Conservation (phyloP, 1,284 basidiomycete species). For the Ganoderma resinaceum region DNA sequence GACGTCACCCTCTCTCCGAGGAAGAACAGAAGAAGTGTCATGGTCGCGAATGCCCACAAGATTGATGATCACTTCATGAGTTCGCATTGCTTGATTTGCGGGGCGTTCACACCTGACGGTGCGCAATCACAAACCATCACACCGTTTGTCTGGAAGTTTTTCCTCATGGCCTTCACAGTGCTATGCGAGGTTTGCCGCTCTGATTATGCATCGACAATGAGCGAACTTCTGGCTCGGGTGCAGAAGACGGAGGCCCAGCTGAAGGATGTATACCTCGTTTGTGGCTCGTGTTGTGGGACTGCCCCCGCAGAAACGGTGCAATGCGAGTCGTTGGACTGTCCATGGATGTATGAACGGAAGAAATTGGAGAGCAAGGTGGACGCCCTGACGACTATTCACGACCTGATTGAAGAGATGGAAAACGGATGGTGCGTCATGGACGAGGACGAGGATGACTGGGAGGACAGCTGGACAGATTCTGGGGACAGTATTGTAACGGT, state of each 20-base stretch:
- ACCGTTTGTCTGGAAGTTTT: background rate
- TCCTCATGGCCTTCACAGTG: slow-evolving; percentile 46
- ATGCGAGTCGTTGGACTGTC: slow-evolving; percentile 88
- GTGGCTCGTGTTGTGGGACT: slow-evolving; percentile 70
- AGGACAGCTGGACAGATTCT: slow-evolving; percentile 5
- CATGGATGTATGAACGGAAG: slow-evolving; percentile 79
- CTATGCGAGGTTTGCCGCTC: slow-evolving; percentile 72
- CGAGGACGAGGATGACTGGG: slow-evolving; percentile 7
- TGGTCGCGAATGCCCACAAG: slow-evolving; percentile 50
- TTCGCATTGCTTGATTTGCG: slow-evolving; percentile 77
- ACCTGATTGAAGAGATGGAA: slow-evolving; percentile 41
- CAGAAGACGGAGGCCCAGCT: slow-evolving; percentile 65
- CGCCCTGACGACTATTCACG: slow-evolving; percentile 46
- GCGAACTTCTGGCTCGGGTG: slow-evolving; percentile 63
- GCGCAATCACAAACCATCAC: slow-evolving; percentile 15
- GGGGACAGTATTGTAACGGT: slow-evolving; percentile 9
- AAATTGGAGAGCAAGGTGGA: slow-evolving; percentile 68
- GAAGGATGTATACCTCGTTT: slow-evolving; percentile 68
- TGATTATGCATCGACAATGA: slow-evolving; percentile 63
- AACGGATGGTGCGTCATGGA: slow-evolving; percentile 21
- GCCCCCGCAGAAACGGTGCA: slow-evolving; percentile 65
- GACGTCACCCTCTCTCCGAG: slow-evolving; percentile 51
- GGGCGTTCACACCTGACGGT: slow-evolving; percentile 63
- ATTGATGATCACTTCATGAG: slow-evolving; percentile 84
- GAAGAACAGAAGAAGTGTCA: slow-evolving; percentile 48